These are phyloP conservation scores for Bryopsis sp. DNA, from an alignment of 139 green algal genomes.

Conservation along the genomic window DNA sequence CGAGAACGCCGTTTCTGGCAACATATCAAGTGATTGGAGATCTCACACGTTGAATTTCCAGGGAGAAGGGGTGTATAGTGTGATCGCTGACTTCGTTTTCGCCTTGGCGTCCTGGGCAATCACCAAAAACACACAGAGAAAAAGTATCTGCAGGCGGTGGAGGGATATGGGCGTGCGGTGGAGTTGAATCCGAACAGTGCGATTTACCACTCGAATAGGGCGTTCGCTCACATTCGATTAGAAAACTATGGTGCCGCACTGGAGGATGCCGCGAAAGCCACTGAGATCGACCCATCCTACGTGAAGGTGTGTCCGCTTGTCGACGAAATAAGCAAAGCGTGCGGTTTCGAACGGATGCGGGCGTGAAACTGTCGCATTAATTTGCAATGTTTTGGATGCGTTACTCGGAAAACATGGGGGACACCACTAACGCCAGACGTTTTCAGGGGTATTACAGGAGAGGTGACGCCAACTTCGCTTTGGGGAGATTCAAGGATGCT, in stretches of 20 bases:
- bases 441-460: slow-evolving; percentile 88
- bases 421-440: too few species aligned
- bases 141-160: slow-evolving; percentile 69
- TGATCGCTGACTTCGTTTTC: not conserved
- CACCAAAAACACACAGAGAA: slow-evolving; percentile 49
- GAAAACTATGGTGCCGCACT: slow-evolving; percentile 89
- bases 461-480: slow-evolving; percentile 73
- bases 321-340: not conserved
- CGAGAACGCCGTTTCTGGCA: not conserved
- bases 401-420: too few species aligned
- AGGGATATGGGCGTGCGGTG: slow-evolving; percentile 77
- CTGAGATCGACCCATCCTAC: slow-evolving; percentile 77
- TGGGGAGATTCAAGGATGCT: slow-evolving; percentile 82
- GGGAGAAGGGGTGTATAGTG: slow-evolving; percentile 2
- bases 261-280: slow-evolving; percentile 73
- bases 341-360: too few species aligned
- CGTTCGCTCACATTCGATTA: slow-evolving; percentile 74
- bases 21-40: not conserved
- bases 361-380: too few species aligned
- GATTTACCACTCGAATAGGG: slow-evolving; percentile 79
- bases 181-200: slow-evolving; percentile 56
- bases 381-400: too few species aligned
- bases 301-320: slow-evolving; percentile 54
- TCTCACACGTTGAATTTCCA: not conserved
- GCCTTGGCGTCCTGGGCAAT: not conserved